Evolutionary conservation across 1,139 yeast genomes (phyloP), one percentile per base, ranked within the genome.

Genomic region (Scheffersomyces cryptocercus): DNA sequence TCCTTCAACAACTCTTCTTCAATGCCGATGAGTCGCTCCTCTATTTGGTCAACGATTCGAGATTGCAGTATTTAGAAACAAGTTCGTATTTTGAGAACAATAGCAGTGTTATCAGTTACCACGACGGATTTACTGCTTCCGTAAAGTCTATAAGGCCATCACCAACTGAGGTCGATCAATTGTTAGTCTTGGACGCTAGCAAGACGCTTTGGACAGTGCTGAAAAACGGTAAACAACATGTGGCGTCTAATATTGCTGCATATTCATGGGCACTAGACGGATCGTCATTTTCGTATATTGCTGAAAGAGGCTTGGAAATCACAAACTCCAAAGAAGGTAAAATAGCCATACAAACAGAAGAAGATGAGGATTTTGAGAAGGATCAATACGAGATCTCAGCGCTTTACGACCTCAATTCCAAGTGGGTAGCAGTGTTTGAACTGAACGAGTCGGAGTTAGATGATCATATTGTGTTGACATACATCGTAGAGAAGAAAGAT

Each of bases 1-100:
- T 41, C 3, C 42, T 51, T 39, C 58, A 65, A 4, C 71, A 65
- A 44, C 41, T 73, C 6, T 47, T 46, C 24, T 68, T 68, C 48
- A 59, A 56, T 39, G 14, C 45, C 31, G 58, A 61, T 37, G 67
- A 61, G 35, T 46, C 65, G 0, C 39, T 40, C 28, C 49, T 70
- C 11, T 59, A 53, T 38, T 50, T 64, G 4, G 43, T 68, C 8
- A 51, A 61, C 8, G 52, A 45, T 20, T 54, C 54, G 24, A 16
- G 9, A 12, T 38, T 53, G 29, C 42, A 42, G 24, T 38, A 37
- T 24, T 30, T 46, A 3, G 29, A 28, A 5, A 13, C 20, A 6
- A 8, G 11, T 6, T 5, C 16, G 20, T 31, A 14, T 31, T 14
- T 31, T 14, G 20, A 15, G 15, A n/a, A 20, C 11, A 20, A 31